These are phyloP conservation scores for Aspergillus nanangensis DNA, from an alignment of 495 filamentous ascomycete genomes.

Conservation along the genomic window DNA sequence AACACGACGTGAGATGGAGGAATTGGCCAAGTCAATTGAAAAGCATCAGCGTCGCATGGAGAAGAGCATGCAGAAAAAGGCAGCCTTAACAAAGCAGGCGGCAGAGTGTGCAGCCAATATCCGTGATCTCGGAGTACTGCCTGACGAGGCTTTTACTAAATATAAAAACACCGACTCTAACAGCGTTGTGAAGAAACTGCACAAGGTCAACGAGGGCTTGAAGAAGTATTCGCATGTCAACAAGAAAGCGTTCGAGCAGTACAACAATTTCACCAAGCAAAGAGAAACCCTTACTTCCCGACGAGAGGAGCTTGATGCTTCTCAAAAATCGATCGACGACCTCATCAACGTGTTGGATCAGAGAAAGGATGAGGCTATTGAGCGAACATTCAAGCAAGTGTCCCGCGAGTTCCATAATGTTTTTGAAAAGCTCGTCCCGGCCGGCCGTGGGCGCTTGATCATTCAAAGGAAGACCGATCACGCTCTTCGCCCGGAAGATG, in stretches of 20 bases:
- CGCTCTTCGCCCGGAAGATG: conserved; percentile 55
- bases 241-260: conserved; percentile 99
- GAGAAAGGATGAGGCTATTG: conserved; percentile 87
- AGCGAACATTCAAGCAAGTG: conserved; percentile 97
- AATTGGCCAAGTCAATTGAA: conserved; percentile 76
- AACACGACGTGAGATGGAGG: conserved; percentile 64
- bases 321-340: conserved; percentile 80
- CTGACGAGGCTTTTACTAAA: conserved; percentile 90
- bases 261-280: conserved; percentile 92
- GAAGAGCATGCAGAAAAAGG: conserved; percentile 82
- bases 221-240: conserved; percentile 98
- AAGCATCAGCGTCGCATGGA: conserved; percentile 88
- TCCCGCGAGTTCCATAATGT: conserved; percentile 85
- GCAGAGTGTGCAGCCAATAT: conserved; percentile 82
- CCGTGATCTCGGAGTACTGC: conserved; percentile 85
- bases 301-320: conserved; percentile 76
- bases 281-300: conserved; percentile 78
- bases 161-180: conserved; percentile 79
- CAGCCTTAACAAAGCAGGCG: conserved; percentile 67
- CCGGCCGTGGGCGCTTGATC: conserved; percentile 83
- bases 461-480: conserved; percentile 89
- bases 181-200: conserved; percentile 73
- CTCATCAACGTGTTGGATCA: conserved; percentile 90
- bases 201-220: conserved; percentile 87
- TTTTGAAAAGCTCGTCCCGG: conserved; percentile 92